phyloP scores from a whole-genome alignment of 1,284 basidiomycete species.

The Boletus calvinii region DNA sequence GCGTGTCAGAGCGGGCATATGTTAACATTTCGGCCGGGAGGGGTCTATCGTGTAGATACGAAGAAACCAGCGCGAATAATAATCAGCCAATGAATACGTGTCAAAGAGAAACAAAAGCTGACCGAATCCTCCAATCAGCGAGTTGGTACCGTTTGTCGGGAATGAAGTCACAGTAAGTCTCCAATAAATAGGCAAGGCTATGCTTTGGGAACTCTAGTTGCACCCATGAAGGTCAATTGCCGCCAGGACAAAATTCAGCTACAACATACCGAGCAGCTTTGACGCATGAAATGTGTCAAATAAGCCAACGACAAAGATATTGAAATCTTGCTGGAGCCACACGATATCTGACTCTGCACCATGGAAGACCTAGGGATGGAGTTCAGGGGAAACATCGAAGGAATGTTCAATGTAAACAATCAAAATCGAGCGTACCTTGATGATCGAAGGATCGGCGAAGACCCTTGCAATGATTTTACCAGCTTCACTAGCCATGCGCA shows the following conservation, averaged over 20 bases:
- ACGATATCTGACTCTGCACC: constrained; percentile 93
- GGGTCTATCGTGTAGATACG: constrained; percentile 49
- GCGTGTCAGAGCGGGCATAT: constrained; percentile 95
- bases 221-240: constrained; percentile 7
- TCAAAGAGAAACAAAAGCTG: constrained; percentile 19
- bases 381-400: neutral
- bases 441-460: constrained; percentile 79
- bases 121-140: constrained; percentile 96
- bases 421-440: constrained; percentile 63
- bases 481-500: constrained; percentile 38
- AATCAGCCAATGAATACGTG: constrained; percentile 1
- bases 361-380: constrained; percentile 71
- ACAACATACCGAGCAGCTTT: constrained; percentile 66
- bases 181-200: constrained; percentile 82
- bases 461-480: constrained; percentile 55
- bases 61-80: neutral
- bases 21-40: constrained; percentile 85
- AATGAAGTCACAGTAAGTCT: constrained; percentile 88
- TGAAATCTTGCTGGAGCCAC: constrained; percentile 97
- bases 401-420: neutral
- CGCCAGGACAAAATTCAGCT: neutral
- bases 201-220: constrained; percentile 74
- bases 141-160: constrained; percentile 96
- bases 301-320: constrained; percentile 89
- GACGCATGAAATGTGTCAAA: constrained; percentile 98